Percentiles rank a stretch among this genome's conserved stretches.
These are phyloP conservation scores for Lactarius hatsudake DNA, from an alignment of 768 basidiomycete species.

Conservation along the genomic window DNA sequence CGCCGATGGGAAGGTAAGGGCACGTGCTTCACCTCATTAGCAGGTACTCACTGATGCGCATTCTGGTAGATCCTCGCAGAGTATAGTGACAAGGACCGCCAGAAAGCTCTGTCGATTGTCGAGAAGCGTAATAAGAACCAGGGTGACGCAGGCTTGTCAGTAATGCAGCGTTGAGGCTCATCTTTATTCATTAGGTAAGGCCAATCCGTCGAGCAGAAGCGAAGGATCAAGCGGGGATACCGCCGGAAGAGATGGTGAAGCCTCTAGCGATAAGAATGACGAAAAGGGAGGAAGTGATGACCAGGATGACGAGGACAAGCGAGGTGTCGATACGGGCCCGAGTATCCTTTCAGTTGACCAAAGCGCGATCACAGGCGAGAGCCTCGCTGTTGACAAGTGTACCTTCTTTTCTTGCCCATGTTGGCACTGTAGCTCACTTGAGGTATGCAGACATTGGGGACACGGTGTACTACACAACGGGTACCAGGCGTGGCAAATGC, in stretches of 20 bases:
- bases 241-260: conserved; percentile 1
- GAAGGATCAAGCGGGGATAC: neutral
- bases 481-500: conserved; percentile 39
- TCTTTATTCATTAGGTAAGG: neutral
- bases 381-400: conserved; percentile 46
- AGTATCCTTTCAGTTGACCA: conserved; percentile 44
- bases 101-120: conserved; percentile 34
- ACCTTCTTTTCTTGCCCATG: neutral
- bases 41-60: neutral
- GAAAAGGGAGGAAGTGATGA: conserved; percentile 23
- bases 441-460: conserved; percentile 36
- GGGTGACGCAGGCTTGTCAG: neutral
- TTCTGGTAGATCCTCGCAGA: conserved; percentile 38
- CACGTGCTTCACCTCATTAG: neutral
- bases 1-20: conserved; percentile 40
- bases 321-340: conserved; percentile 39
- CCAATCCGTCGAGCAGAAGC: neutral
- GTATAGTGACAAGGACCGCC: conserved; percentile 40
- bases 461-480: conserved; percentile 41
- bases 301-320: conserved; percentile 22
- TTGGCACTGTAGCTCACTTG: neutral
- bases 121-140: conserved; percentile 27
- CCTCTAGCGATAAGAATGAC: neutral
- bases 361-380: conserved; percentile 47
- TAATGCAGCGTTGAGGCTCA: neutral